Percentiles rank a stretch among this genome's conserved stretches.
phyloP scores from a whole-genome alignment of 257 asterid genomes.

The Nicotiana undulata region DNA sequence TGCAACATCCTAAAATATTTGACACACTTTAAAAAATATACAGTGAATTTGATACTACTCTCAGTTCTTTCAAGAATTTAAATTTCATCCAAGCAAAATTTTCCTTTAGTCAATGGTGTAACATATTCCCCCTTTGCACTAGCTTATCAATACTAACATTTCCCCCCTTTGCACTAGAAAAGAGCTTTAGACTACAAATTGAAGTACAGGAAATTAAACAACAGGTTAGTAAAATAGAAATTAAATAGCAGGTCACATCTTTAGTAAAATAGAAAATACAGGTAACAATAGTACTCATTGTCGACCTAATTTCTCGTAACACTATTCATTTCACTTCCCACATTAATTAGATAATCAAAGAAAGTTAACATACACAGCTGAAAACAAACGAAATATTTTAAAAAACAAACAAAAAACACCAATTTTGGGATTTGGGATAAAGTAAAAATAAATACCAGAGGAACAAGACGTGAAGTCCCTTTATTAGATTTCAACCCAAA shows the following conservation, averaged over 20 bases:
- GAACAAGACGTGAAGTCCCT: conserved; percentile 26
- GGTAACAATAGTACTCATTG: no score
- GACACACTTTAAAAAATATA: not conserved
- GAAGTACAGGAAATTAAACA: not conserved
- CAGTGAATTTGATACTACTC: not conserved
- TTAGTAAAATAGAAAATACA: not conserved
- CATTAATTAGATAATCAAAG: not conserved
- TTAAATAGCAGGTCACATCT: not conserved
- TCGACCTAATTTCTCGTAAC: no score
- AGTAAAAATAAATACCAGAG: conserved; percentile 32
- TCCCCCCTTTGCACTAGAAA: not conserved
- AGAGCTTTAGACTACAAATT: not conserved
- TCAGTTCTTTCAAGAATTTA: not conserved
- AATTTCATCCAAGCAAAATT: not conserved
- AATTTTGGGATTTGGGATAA: not conserved
- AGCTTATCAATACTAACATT: not conserved
- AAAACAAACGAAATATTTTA: no score
- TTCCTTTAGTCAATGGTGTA: not conserved
- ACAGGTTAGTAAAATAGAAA: not conserved
- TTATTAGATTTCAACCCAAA: conserved; percentile 19
- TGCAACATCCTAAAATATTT: not conserved
- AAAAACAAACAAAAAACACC: not conserved
- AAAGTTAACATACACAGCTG: not conserved
- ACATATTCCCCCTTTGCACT: not conserved
- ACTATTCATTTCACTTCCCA: not conserved